Conservation (phyloP, 108 stramenopile genomes). For the Fragilaria crotonensis region DNA sequence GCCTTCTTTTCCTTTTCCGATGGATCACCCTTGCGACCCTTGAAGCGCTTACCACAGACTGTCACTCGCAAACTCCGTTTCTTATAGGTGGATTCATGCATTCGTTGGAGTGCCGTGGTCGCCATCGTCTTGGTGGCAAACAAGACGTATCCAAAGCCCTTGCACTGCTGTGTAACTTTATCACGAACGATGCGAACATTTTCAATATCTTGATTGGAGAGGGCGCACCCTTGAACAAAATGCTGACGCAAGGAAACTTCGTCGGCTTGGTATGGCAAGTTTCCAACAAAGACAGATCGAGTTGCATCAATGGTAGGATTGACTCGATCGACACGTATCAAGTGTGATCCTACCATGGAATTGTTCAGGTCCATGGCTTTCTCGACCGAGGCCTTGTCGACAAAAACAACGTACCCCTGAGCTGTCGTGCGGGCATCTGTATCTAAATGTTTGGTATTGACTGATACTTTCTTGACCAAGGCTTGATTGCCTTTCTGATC, state of each 20-base stretch:
- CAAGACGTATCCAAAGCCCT: slow-evolving; percentile 78
- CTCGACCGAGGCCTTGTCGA: slow-evolving; percentile 35
- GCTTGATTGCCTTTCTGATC: slow-evolving; percentile 63
- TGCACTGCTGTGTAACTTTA: slow-evolving; percentile 64
- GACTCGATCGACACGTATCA: slow-evolving; percentile 42
- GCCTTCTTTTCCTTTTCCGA: slow-evolving; percentile 13
- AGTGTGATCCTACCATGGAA: slow-evolving; percentile 9
- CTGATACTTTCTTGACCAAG: slow-evolving; percentile 65
- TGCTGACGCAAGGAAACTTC: slow-evolving; percentile 56
- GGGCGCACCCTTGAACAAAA: slow-evolving; percentile 38
- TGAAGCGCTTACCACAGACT: slow-evolving; percentile 71
- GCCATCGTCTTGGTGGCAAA: slow-evolving; percentile 49
- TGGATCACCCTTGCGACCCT: slow-evolving; percentile 29
- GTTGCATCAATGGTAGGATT: slow-evolving; percentile 31
- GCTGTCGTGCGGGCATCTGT: slow-evolving; percentile 25
- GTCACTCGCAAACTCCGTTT: slow-evolving; percentile 60
- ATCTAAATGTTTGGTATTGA: slow-evolving; percentile 46
- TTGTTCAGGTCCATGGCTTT: slow-evolving; percentile 69
- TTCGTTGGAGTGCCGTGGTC: slow-evolving; percentile 41
- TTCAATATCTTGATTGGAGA: slow-evolving; percentile 35
- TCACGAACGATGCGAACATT: slow-evolving; percentile 76
- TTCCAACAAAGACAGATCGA: slow-evolving; percentile 73
- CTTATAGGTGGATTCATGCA: slow-evolving; percentile 56
- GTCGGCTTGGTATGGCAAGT: slow-evolving; percentile 62
- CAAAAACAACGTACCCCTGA: slow-evolving; percentile 77